phyloP scores from a whole-genome alignment of 1,139 yeast species.

The Candida tetrigidarum region DNA sequence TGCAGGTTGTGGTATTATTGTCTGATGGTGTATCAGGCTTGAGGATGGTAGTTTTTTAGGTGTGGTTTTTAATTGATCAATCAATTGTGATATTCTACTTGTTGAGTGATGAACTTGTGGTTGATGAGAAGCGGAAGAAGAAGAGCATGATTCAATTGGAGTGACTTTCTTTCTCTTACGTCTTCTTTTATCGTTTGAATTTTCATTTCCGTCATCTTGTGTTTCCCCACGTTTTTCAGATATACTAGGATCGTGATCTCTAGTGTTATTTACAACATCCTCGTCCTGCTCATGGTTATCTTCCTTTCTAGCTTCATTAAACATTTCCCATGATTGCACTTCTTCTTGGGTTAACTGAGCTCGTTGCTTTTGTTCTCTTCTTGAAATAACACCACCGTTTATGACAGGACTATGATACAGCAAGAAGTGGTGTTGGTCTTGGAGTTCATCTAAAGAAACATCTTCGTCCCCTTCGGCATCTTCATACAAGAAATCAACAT shows the following conservation, averaged over 20 bases:
- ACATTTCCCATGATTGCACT: constrained; percentile 42
- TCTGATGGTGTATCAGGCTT: constrained; percentile 4
- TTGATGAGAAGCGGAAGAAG: background rate
- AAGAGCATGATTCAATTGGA: constrained; percentile 15
- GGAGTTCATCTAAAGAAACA: constrained; percentile 14
- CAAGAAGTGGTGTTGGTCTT: background rate
- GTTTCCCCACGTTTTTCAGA: constrained; percentile 4
- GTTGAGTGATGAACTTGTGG: constrained; percentile 12
- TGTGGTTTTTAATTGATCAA: constrained; percentile 28
- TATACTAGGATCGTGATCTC: too few relatives aligned
- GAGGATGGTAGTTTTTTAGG: background rate
- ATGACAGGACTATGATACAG: constrained; percentile 22
- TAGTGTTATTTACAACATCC: too few relatives aligned
- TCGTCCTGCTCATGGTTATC: background rate
- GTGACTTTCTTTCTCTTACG: constrained; percentile 30
- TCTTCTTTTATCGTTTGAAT: constrained; percentile 17
- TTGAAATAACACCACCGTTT: constrained; percentile 46
- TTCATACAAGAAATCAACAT: constrained; percentile 37
- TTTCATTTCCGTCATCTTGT: background rate
- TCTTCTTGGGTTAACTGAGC: constrained; percentile 41
- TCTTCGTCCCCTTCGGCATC: too few relatives aligned
- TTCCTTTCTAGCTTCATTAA: constrained; percentile 33
- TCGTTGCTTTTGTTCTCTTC: constrained; percentile 39
- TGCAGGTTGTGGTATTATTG: constrained; percentile 11
- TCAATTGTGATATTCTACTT: constrained; percentile 27